phyloP scores from a whole-genome alignment of 768 basidiomycete species.

The Collybiopsis confluens region DNA sequence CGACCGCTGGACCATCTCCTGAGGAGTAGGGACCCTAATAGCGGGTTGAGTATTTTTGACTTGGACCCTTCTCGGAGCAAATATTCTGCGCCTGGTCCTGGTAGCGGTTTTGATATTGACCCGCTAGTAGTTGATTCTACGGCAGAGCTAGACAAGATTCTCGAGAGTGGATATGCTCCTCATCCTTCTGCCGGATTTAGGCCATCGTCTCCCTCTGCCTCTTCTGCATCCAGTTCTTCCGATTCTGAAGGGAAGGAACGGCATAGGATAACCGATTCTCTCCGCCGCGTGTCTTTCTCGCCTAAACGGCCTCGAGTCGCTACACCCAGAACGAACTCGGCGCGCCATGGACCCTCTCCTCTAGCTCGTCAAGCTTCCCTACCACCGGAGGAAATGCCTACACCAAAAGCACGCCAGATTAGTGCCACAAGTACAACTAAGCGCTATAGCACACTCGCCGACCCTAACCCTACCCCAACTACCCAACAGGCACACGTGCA shows the following conservation, averaged over 20 bases:
- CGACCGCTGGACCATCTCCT: constrained; percentile 73
- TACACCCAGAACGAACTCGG: constrained; percentile 13
- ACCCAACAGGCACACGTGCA: too few relatives aligned
- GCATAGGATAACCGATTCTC: constrained; percentile 66
- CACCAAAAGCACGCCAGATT: constrained; percentile 17
- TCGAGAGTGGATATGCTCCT: constrained; percentile 49
- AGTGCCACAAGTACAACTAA: constrained; percentile 8
- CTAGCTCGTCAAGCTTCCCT: constrained; percentile 6
- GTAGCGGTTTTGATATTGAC: constrained; percentile 39
- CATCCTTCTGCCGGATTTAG: constrained; percentile 26
- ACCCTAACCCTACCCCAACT: constrained; percentile 6
- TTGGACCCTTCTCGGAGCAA: constrained; percentile 47
- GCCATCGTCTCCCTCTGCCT: constrained; percentile 42
- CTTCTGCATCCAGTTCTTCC: constrained; percentile 46
- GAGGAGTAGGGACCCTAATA: constrained; percentile 42
- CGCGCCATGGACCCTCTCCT: constrained; percentile 7
- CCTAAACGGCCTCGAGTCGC: constrained; percentile 67
- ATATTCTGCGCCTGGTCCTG: constrained; percentile 23
- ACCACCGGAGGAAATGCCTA: constrained; percentile 9
- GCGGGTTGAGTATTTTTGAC: constrained; percentile 54
- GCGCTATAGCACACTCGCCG: constrained; percentile 22
- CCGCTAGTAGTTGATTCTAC: constrained; percentile 60
- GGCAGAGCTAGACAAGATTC: constrained; percentile 55
- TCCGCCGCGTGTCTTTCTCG: constrained; percentile 68
- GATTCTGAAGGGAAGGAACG: constrained; percentile 43